Percentiles rank a stretch among this genome's conserved stretches.
phyloP scores from a whole-genome alignment of 2,329 filamentous ascomycete species.

The Elsinoe fawcettii region DNA sequence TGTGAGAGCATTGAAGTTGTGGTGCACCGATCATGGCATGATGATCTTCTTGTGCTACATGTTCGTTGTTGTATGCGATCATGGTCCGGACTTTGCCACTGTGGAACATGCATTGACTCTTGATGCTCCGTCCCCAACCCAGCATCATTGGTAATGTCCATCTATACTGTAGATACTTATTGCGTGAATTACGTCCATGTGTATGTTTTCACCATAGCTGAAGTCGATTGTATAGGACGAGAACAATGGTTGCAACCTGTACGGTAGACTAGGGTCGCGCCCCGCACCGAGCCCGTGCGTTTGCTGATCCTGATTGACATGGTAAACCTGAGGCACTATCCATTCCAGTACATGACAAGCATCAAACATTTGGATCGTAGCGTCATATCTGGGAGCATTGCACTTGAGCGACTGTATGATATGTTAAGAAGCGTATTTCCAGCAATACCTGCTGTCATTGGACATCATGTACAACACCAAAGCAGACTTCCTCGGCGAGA shows the following conservation, averaged over 20 bases:
- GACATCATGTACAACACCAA: neutral
- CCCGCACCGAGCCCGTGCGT: conserved; percentile 6
- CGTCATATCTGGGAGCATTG: neutral
- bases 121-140: too few relatives aligned
- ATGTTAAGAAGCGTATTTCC: neutral
- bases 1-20: too few relatives aligned
- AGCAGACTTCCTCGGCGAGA: neutral
- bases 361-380: neutral
- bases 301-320: conserved; percentile 3
- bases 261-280: conserved; percentile 1
- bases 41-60: too few relatives aligned
- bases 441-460: too few relatives aligned
- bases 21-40: too few relatives aligned
- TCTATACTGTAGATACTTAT: too few relatives aligned
- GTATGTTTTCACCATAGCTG: too few relatives aligned
- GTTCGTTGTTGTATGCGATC: too few relatives aligned
- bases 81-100: too few relatives aligned
- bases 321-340: conserved; percentile 6
- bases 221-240: neutral
- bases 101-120: too few relatives aligned
- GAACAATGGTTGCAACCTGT: neutral
- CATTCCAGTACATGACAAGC: neutral
- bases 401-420: neutral
- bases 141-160: too few relatives aligned
- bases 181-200: too few relatives aligned